Evolutionary conservation across 306 rosid species (phyloP), one percentile per base, ranked within the genome.

Genomic region (Benincasa hispida): DNA sequence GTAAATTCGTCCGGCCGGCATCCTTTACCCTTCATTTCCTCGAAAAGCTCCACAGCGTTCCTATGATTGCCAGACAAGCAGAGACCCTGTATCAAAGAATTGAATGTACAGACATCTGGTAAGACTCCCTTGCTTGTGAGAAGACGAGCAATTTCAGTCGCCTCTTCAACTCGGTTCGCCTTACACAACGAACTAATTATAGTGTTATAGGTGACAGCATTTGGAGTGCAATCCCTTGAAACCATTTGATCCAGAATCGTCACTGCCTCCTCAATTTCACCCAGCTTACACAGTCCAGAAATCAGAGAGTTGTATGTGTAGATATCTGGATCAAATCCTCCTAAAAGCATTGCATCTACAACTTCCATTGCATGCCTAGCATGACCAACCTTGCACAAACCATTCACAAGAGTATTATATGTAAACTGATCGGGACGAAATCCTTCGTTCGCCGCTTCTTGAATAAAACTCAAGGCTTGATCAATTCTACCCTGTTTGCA

Each of bases 31-130:
- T 90, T 90, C 96, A 94, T 94, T 84, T 94, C 97, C 89, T 87
- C 88, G 15, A 94, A 90, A 30, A 94, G 75, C 58, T 89, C 96
- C 93, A 85, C 72, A 17, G 95, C 98, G 57, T 67, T 81, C 78
- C 85, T 83, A 50, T 82, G 88, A 72, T 91, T 87, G 28, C 84
- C 75, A 2, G 80, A 84, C 88, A 75, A 69, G 81, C 94, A 94
- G 48, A 90, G 92, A 74, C 96, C 97, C 74, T 86, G 91, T 60
- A 94, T 91, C 80, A 94, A 85, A 60, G 92, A 86, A 82, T 94
- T 94, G 78, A 87, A 91, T 1, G 97, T 94, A 81, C 96, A 91
- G 70, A 86, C 92, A 87, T 94, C 97, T 42, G 97, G 96, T 72
- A 91, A 65, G 53, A 91, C 57, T 62, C 97, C 98, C 61, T 87